A percentile compares a stretch with the other conserved stretches of the same genome.
Evolutionary conservation across 179 eudicot species (phyloP).

Genomic region (Gypsophila paniculata): DNA sequence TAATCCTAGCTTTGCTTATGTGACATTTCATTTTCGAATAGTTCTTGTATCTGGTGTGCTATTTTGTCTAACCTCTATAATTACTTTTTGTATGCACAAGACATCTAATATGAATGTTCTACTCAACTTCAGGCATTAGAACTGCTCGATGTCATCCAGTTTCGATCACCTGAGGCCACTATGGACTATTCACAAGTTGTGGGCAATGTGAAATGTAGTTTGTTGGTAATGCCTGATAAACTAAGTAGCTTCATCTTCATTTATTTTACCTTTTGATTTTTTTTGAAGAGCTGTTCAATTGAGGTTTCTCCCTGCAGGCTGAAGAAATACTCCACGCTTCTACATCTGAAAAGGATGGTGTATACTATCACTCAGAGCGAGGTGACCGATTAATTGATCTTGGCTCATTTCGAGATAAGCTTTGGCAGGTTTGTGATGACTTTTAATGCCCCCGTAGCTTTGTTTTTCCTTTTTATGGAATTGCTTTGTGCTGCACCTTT

Average conservation of each 20-base stretch:
- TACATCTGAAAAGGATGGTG: conserved; percentile 62
- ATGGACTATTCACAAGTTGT: conserved; percentile 69
- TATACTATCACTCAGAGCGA: conserved; percentile 88
- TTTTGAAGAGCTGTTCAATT: not conserved
- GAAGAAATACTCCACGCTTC: conserved; percentile 72
- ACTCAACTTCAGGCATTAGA: conserved; percentile 58
- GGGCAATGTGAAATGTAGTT: conserved; percentile 56
- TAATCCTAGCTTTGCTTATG: not conserved
- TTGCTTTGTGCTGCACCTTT: not conserved
- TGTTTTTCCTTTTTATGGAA: not conserved
- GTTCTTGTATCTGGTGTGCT: not conserved
- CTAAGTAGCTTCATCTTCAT: not conserved
- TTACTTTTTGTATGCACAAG: not conserved
- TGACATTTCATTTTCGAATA: not conserved
- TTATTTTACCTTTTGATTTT: not conserved
- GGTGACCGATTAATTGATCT: conserved; percentile 90
- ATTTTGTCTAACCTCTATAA: not conserved
- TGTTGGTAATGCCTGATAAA: conserved; percentile 51
- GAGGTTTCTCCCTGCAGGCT: conserved; percentile 43
- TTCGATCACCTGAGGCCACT: conserved; percentile 75
- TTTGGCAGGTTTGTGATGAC: conserved; percentile 71
- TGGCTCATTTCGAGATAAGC: conserved; percentile 75
- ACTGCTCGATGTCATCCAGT: conserved; percentile 81
- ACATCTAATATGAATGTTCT: conserved; percentile 15
- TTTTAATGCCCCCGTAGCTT: not conserved